phyloP scores from a whole-genome alignment of 1,284 basidiomycete species.

The Entoloma clypeatum region DNA sequence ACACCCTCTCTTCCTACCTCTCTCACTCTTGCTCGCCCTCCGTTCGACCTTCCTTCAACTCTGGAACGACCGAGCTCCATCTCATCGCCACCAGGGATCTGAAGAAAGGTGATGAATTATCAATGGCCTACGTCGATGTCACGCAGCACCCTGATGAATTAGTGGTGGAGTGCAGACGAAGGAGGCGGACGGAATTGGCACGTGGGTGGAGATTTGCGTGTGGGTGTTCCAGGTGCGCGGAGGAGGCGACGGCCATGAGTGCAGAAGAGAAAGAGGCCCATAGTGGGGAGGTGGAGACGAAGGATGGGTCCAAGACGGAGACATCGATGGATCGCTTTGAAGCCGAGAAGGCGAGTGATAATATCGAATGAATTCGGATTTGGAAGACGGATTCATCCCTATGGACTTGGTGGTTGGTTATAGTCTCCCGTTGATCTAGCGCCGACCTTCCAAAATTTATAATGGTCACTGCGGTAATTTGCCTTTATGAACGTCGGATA shows the following conservation, averaged over 20 bases:
- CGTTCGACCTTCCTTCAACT: slow-evolving; percentile 56
- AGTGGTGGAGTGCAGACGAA: slow-evolving; percentile 48
- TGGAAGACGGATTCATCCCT: too few species aligned
- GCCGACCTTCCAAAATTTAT: too few species aligned
- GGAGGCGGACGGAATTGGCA: slow-evolving; percentile 68
- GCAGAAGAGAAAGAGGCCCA: slow-evolving; percentile 34
- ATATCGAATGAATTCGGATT: slow-evolving; percentile 14
- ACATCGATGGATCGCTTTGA: slow-evolving; percentile 18
- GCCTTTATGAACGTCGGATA: too few species aligned
- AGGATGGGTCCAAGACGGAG: slow-evolving; percentile 60
- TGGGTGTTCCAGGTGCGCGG: slow-evolving; percentile 56
- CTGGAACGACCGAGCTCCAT: slow-evolving; percentile 59
- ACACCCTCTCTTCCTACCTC: slow-evolving; percentile 73
- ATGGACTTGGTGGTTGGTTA: too few species aligned
- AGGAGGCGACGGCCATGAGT: slow-evolving; percentile 42
- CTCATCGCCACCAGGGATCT: slow-evolving; percentile 62
- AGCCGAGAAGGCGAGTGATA: slow-evolving; percentile 7
- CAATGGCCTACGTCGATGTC: slow-evolving; percentile 71
- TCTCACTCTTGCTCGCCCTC: slow-evolving; percentile 70
- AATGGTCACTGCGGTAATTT: too few species aligned
- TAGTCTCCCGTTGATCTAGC: too few species aligned
- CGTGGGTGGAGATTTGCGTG: slow-evolving; percentile 79
- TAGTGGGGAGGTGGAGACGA: slow-evolving; percentile 33
- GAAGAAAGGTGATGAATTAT: slow-evolving; percentile 70
- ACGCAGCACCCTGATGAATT: slow-evolving; percentile 51